Conservation (phyloP, 2,329 filamentous ascomycete species). For the Aspergillus novoparasiticus region DNA sequence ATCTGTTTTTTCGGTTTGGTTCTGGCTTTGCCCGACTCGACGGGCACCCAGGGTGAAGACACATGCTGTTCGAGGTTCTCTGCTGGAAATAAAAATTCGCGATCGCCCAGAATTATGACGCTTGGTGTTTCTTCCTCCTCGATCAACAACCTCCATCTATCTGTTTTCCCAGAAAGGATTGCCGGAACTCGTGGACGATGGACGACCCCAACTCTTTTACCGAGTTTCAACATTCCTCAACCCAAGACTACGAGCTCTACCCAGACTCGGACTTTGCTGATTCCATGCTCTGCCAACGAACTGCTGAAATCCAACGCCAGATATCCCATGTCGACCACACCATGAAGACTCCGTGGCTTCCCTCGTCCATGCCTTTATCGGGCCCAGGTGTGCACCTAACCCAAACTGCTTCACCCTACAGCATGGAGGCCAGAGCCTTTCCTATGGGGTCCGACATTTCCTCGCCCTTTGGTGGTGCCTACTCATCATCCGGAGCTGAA, state of each 20-base stretch:
- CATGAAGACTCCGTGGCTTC: background rate
- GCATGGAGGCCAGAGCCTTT: background rate
- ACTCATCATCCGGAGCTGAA: conserved; percentile 28
- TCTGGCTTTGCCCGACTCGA: background rate
- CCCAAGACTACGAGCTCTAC: conserved; percentile 1
- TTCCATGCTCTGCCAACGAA: background rate
- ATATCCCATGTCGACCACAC: background rate
- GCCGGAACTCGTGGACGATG: conserved; percentile 8
- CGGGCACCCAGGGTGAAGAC: background rate
- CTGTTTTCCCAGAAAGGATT: background rate
- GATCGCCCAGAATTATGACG: background rate
- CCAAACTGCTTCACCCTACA: background rate
- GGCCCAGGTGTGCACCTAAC: background rate
- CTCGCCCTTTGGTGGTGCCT: conserved; percentile 25
- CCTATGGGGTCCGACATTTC: conserved; percentile 5
- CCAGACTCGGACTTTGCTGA: background rate
- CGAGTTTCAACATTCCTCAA: background rate
- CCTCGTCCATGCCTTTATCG: background rate
- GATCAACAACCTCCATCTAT: background rate
- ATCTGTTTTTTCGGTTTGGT: background rate
- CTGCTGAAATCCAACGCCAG: conserved; percentile 1
- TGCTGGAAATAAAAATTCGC: background rate
- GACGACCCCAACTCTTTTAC: conserved; percentile 3
- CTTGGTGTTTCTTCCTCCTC: background rate
- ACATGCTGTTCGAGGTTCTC: background rate